Base-by-base conservation (phyloP, 2,329 filamentous ascomycete genomes). In the Hirsutella thompsonii region DNA sequence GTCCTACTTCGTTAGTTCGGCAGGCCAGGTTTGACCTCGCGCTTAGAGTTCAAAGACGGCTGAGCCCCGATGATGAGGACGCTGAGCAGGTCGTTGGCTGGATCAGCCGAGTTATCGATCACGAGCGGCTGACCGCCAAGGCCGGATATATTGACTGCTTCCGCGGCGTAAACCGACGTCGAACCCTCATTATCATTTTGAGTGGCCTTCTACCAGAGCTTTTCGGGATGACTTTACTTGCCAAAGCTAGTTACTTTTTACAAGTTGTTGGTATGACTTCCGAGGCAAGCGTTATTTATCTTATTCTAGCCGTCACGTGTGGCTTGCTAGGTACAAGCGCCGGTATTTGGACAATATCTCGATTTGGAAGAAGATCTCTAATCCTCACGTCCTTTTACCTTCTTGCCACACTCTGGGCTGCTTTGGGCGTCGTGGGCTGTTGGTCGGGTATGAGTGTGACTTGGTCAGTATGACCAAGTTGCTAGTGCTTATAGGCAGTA, bases 71-170 rank as follows among this genome's bases (percentile, higher is more conserved):
- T 0, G 55, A 55, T 5, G 51, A 54, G 2, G 59, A 66, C 29
- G 59, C 64, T 5, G 59, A 64, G 44, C 56, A 57, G 48, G 61
- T 64, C 1, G 54, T 70, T 6, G 50, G 57, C 9, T 59, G 63
- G 18, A 66, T 76, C 42, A 61, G 66, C 46, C 56, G 62, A n/a
- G 70, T 72, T 41, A 61, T 67, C 20, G 64, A 69, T 45, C 60
- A 67, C 40, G 58, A 63, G 5, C 50, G 49, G 3, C 52, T 52
- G 4, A 43, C 52, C 8, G 53, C 53, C 5, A 47, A 55, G 1
- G 52, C 48, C 3, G 62, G 61, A 0, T 72, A 68, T 36, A 21
- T 48, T 5, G 63, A 67, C 46, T 68, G 62, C 47, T 72, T 72
- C 52, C 59, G 55, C 8, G 59, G 59, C 3, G 50, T 55, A 3